These are phyloP conservation scores for Rutstroemia sp. DNA, from an alignment of 2,329 filamentous ascomycete genomes.

Conservation along the genomic window DNA sequence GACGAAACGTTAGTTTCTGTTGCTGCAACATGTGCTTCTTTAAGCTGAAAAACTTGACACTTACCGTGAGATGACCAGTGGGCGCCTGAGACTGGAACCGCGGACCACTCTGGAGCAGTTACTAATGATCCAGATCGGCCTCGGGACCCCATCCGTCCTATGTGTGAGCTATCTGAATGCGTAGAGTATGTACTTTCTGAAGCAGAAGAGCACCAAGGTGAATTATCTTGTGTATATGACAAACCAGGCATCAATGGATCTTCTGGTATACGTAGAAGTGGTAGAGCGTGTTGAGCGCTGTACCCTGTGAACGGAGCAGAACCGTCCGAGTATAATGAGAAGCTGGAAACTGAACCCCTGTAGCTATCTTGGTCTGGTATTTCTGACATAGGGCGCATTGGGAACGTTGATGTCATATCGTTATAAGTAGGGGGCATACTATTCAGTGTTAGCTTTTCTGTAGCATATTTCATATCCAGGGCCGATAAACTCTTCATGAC, in stretches of 20 bases:
- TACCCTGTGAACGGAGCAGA: constrained; percentile 14
- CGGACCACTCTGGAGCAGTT: constrained; percentile 22
- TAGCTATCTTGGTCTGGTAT: background rate
- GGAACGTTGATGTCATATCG: constrained; percentile 2
- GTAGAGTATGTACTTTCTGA: constrained; percentile 28
- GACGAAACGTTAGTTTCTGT: background rate
- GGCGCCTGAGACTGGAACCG: constrained; percentile 11
- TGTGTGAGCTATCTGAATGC: constrained; percentile 25
- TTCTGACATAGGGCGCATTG: constrained; percentile 1
- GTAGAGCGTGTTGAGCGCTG: constrained; percentile 16
- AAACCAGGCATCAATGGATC: constrained; percentile 23
- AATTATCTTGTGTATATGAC: constrained; percentile 24
- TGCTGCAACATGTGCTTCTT: too few relatives aligned
- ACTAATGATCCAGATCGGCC: constrained; percentile 22
- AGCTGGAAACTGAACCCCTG: constrained; percentile 8
- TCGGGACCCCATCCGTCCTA: constrained; percentile 15
- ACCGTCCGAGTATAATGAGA: constrained; percentile 13
- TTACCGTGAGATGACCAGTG: constrained; percentile 21
- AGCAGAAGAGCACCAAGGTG: constrained; percentile 28
- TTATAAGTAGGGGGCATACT: background rate
- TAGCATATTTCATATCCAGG: background rate
- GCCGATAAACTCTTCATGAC: background rate
- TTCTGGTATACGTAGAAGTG: constrained; percentile 25
- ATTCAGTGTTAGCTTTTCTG: constrained; percentile 1
- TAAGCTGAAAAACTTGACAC: background rate